Evolutionary conservation across 306 rosid species (phyloP), one percentile per base, ranked within the genome.

Genomic region (Prunus dulcis): DNA sequence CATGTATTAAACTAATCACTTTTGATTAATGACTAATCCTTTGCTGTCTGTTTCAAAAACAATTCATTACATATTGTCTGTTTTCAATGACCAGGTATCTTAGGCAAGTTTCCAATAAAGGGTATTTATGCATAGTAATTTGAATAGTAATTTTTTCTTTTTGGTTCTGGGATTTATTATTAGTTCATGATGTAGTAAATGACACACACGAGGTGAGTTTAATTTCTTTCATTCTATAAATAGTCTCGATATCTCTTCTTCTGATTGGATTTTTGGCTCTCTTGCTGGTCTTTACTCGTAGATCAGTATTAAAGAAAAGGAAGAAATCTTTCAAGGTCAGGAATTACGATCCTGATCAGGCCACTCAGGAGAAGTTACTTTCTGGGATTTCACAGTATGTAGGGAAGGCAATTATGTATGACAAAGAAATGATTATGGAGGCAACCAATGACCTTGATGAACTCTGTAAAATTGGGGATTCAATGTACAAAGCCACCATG

Each of bases 311-410:
- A 53, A 75, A 53, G 87, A 89, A 60, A 67, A 78, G 19, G 68
- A 74, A 53, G 79, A 53, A 88, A 12, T 19, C 18, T 61, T 67
- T 87, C 65, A 73, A 78, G 30, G 74, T 80, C 28, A 76, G 63
- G 1, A 38, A 19, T 1, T 57, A 67, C 41, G 64, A 58, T 49
- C 41, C 55, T 23, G 45, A 34, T 34, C 41, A 67, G 23, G 15
- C 52, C 65, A 76, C 28, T 32, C 80, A 77, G 41, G 83, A 60
- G 55, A 90, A 78, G 77, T 74, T 90, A 60, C 90, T 87, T 76
- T 80, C 82, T 30, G 92, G 90, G 47, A 85, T 92, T 75, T 90
- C 89, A 5, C 89, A 84, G 64, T 92, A 86, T 67, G 85, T 90
- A 12, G 81, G 96, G 46, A 84, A 85, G 86, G 87, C 93, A 70